phyloP scores from a whole-genome alignment of 2,329 filamentous ascomycete species.

The Penicillium sp. region DNA sequence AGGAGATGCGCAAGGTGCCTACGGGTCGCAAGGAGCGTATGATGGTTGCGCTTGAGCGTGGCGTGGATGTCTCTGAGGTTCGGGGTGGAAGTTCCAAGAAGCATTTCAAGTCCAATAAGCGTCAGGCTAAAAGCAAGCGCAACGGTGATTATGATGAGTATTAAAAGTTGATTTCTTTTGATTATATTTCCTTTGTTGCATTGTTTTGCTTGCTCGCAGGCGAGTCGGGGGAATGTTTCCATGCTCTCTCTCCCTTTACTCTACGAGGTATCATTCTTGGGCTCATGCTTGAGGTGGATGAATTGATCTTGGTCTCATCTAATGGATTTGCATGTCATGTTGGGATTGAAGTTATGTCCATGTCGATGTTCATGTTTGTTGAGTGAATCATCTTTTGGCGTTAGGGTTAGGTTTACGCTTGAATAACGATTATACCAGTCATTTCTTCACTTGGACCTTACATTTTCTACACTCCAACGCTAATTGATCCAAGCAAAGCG shows the following conservation, averaged over 20 bases:
- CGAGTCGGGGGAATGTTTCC: slow-evolving; percentile 16
- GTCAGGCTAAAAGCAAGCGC: slow-evolving; percentile 33
- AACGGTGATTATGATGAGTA: slow-evolving; percentile 32
- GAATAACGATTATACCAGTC: slow-evolving; percentile 15
- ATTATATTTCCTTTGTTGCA: slow-evolving; percentile 8
- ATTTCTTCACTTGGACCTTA: slow-evolving; percentile 10
- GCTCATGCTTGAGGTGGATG: slow-evolving; percentile 7
- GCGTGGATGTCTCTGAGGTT: slow-evolving; percentile 76
- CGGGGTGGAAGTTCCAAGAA: slow-evolving; percentile 68
- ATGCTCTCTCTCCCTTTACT: slow-evolving; percentile 5
- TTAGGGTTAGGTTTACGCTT: no score
- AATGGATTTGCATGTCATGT: slow-evolving; percentile 19
- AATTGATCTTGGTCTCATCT: slow-evolving; percentile 17
- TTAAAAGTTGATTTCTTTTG: slow-evolving; percentile 26
- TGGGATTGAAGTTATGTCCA: slow-evolving; percentile 8
- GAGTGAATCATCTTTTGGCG: slow-evolving; percentile 7
- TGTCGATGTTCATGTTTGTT: slow-evolving; percentile 7
- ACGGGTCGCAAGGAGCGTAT: slow-evolving; percentile 76
- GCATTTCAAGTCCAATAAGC: slow-evolving; percentile 55
- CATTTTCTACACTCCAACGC: neutral
- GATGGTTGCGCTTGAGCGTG: slow-evolving; percentile 78
- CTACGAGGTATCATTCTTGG: slow-evolving; percentile 7
- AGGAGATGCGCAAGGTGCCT: slow-evolving; percentile 67
- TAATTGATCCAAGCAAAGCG: neutral
- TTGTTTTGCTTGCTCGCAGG: slow-evolving; percentile 20